These are phyloP conservation scores for Calonectria henricotiae DNA, from an alignment of 2,329 filamentous ascomycete species.

Conservation along the genomic window DNA sequence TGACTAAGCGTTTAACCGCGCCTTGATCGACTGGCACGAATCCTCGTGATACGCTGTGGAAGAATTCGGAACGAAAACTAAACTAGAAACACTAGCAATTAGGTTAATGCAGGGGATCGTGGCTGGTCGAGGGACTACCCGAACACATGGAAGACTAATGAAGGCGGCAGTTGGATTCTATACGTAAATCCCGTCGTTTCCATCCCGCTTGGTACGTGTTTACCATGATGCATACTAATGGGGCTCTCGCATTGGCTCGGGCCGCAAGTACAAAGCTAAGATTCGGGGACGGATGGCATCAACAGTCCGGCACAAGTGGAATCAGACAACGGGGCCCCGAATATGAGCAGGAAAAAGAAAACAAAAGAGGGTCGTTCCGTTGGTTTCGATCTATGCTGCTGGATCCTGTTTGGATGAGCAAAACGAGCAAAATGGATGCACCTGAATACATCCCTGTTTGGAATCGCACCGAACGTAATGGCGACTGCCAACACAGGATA, in stretches of 20 bases:
- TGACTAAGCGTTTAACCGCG: slow-evolving; percentile 6
- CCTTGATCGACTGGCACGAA: not conserved
- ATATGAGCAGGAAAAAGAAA: slow-evolving; percentile 6
- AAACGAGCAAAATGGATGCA: not conserved
- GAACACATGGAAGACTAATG: slow-evolving; percentile 23
- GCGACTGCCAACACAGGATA: slow-evolving; percentile 27
- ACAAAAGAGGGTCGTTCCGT: slow-evolving; percentile 24
- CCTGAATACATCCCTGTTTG: slow-evolving; percentile 32
- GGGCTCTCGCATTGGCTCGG: slow-evolving; percentile 13
- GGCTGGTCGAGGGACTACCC: not conserved
- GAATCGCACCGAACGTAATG: slow-evolving; percentile 21
- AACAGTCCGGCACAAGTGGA: slow-evolving; percentile 10
- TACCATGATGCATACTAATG: not conserved
- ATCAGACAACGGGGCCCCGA: slow-evolving; percentile 1
- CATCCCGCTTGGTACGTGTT: not conserved
- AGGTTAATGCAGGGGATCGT: slow-evolving; percentile 16
- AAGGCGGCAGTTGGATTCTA: slow-evolving; percentile 15
- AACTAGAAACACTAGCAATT: slow-evolving; percentile 23
- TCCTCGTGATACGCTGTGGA: not conserved
- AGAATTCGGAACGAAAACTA: slow-evolving; percentile 4
- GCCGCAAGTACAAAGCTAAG: not conserved
- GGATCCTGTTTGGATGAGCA: slow-evolving; percentile 21
- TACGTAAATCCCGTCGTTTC: slow-evolving; percentile 1
- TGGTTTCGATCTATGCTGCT: slow-evolving; percentile 26
- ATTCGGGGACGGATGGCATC: slow-evolving; percentile 23